Evolutionary conservation across 1,139 yeast genomes (phyloP).

Genomic region (Yarrowia galli): DNA sequence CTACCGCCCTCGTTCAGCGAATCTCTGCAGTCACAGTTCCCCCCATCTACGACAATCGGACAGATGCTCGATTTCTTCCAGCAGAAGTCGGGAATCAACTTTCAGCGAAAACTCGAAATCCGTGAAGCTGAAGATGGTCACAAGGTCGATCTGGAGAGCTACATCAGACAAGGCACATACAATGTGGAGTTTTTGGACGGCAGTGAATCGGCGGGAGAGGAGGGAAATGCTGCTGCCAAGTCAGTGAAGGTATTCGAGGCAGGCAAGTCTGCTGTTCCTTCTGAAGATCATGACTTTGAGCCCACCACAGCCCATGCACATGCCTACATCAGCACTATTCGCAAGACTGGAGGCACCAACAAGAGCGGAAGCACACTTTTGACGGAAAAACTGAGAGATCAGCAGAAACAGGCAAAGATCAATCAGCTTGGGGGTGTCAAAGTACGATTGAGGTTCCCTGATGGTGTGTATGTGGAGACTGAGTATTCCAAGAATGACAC

Average conservation of each 20-base stretch:
- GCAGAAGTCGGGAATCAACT: slow-evolving; percentile 24
- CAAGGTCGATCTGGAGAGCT: slow-evolving; percentile 6
- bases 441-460: slow-evolving; percentile 24
- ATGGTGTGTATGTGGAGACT: slow-evolving; percentile 23
- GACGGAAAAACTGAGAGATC: slow-evolving; percentile 22
- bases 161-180: slow-evolving; percentile 16
- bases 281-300: slow-evolving; percentile 12
- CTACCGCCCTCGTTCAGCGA: slow-evolving; percentile 20
- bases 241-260: slow-evolving; percentile 12
- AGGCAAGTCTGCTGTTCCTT: background rate
- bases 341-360: slow-evolving; percentile 5
- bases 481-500: slow-evolving; percentile 14
- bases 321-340: slow-evolving; percentile 16
- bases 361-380: slow-evolving; percentile 11
- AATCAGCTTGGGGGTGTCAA: slow-evolving; percentile 30
- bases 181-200: slow-evolving; percentile 23
- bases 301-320: slow-evolving; percentile 37
- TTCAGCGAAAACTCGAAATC: slow-evolving; percentile 23
- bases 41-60: slow-evolving; percentile 6
- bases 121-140: slow-evolving; percentile 17
- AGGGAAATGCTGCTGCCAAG: background rate
- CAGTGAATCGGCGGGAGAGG: background rate
- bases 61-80: slow-evolving; percentile 24
- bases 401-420: slow-evolving; percentile 15
- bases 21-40: background rate